phyloP scores from a whole-genome alignment of 176 grass and related monocot genomes.

The Elymus sibiricus region DNA sequence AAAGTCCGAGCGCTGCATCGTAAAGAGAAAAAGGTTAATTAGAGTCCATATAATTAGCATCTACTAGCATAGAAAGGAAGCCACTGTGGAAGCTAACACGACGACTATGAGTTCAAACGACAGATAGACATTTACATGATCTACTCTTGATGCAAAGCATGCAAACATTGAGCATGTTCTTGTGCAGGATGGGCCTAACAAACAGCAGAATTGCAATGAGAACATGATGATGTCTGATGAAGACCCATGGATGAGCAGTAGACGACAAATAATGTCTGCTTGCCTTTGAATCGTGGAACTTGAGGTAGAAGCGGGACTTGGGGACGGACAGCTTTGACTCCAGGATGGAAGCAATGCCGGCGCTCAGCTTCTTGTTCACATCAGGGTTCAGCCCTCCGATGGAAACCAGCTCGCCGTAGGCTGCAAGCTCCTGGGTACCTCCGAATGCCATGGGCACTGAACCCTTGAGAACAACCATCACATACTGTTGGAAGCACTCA shows the following conservation, averaged over 20 bases:
- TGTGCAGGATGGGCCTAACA: conserved; percentile 84
- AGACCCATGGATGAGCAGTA: neutral
- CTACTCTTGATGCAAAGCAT: conserved; percentile 98
- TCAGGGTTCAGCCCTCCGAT: conserved; percentile 69
- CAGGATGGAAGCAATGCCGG: conserved; percentile 60
- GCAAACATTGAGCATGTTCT: conserved; percentile 93
- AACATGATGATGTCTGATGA: neutral
- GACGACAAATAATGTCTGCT: neutral
- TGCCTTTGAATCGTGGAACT: conserved; percentile 84
- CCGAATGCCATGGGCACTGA: conserved; percentile 84
- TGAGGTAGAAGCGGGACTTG: conserved; percentile 75
- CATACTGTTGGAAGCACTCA: conserved; percentile 42
- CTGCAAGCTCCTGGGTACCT: conserved; percentile 71
- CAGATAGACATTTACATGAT: conserved; percentile 55
- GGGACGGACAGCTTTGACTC: conserved; percentile 69
- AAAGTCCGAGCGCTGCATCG: conserved; percentile 46
- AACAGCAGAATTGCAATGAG: conserved; percentile 60
- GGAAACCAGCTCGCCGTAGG: conserved; percentile 77
- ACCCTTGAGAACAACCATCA: conserved; percentile 90
- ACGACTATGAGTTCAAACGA: neutral
- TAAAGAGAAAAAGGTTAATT: neutral
- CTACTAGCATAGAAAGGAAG: neutral
- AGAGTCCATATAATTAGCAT: neutral
- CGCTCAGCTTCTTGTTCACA: conserved; percentile 81
- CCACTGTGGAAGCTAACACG: neutral